These are phyloP conservation scores for Triglochin maritima DNA, from an alignment of 106 monocot genomes.

Conservation along the genomic window DNA sequence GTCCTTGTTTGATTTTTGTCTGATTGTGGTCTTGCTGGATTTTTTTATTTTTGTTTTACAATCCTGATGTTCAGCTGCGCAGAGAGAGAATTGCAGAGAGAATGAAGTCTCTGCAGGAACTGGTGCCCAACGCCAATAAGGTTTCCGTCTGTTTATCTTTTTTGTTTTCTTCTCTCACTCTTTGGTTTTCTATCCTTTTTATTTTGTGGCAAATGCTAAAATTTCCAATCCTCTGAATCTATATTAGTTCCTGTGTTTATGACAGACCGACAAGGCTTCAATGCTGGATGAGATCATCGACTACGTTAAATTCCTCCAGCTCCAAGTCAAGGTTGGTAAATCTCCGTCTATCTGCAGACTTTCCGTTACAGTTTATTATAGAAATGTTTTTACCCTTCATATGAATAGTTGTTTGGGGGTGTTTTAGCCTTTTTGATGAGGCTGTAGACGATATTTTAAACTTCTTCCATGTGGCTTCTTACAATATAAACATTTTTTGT, in stretches of 20 bases:
- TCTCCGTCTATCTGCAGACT: background rate
- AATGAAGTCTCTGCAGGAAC: slow-evolving; percentile 70
- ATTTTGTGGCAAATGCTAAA: background rate
- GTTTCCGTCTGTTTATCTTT: slow-evolving; percentile 7
- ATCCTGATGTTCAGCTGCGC: slow-evolving; percentile 31
- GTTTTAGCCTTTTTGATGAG: no score
- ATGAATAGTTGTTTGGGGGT: background rate
- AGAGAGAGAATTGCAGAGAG: slow-evolving; percentile 75
- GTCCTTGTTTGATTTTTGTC: background rate
- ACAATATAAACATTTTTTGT: no score
- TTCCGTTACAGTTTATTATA: background rate
- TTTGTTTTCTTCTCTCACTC: background rate
- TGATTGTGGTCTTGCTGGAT: background rate
- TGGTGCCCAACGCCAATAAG: slow-evolving; percentile 77
- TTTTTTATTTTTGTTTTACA: background rate
- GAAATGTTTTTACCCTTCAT: background rate
- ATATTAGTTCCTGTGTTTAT: background rate
- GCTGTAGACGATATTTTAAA: no score
- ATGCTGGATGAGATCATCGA: no score
- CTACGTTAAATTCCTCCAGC: slow-evolving; percentile 41
- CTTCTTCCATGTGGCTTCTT: no score
- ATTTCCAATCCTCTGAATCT: background rate
- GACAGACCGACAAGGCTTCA: slow-evolving; percentile 55
- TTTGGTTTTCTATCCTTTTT: background rate
- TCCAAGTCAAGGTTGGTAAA: slow-evolving; percentile 66